These are phyloP conservation scores for Lotmaria passim DNA, from an alignment of 208 protist genomes.

Conservation along the genomic window DNA sequence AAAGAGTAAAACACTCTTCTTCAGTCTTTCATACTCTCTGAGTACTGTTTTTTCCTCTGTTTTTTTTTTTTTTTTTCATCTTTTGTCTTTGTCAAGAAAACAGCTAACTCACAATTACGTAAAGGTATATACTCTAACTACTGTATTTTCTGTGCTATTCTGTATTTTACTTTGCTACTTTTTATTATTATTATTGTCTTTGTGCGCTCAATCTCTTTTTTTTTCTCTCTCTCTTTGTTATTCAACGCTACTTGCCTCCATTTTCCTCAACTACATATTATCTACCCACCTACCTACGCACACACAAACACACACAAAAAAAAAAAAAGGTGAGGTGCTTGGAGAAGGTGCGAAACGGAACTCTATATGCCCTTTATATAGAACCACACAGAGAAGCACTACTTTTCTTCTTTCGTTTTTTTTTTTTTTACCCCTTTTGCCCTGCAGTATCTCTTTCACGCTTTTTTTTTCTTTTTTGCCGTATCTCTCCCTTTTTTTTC, in stretches of 20 bases:
- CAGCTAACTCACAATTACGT: neutral
- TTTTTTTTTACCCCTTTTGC: constrained; percentile 1
- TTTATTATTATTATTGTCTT: no score
- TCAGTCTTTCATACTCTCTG: constrained; percentile 3
- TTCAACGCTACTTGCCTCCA: neutral
- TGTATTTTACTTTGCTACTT: neutral
- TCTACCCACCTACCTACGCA: no score
- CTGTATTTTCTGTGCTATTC: neutral
- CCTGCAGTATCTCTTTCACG: constrained; percentile 11
- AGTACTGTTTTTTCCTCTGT: neutral
- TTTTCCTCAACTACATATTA: neutral
- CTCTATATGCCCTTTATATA: neutral
- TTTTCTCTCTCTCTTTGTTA: constrained; percentile 9
- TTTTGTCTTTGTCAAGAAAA: neutral
- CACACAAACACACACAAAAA: no score
- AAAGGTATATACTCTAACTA: constrained; percentile 9
- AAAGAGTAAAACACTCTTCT: neutral
- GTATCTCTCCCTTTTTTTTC: constrained; percentile 11
- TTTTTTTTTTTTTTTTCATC: constrained; percentile 3
- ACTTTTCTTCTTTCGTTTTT: neutral
- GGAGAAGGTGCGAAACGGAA: neutral
- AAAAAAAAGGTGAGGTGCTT: neutral
- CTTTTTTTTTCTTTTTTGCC: constrained; percentile 13
- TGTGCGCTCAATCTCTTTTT: constrained; percentile 3
- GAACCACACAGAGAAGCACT: neutral